These are phyloP conservation scores for Boechera stricta DNA, from an alignment of 345 rosid genomes.

Conservation along the genomic window DNA sequence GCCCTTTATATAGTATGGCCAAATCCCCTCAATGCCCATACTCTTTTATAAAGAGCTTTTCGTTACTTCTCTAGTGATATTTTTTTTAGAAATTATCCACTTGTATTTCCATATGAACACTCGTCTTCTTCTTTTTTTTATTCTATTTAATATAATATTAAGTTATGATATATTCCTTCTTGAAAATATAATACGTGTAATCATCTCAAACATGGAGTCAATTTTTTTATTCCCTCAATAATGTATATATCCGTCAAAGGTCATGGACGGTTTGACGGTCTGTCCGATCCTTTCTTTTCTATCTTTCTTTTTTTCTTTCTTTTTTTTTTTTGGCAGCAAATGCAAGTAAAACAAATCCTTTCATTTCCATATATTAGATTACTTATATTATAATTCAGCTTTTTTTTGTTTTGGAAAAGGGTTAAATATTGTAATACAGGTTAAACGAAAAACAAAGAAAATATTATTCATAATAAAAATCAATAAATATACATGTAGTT, in stretches of 20 bases:
- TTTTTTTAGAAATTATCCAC: not conserved
- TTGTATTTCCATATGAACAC: slow-evolving; percentile 17
- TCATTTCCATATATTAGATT: slow-evolving; percentile 4
- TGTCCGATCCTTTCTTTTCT: not conserved
- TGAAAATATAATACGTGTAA: slow-evolving; percentile 19
- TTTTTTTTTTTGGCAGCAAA: not conserved
- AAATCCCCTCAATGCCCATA: too few species aligned
- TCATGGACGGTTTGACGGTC: slow-evolving; percentile 26
- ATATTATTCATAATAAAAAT: too few species aligned
- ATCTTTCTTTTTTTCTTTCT: too few species aligned
- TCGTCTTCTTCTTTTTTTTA: not conserved
- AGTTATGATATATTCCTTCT: not conserved
- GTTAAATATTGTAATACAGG: too few species aligned
- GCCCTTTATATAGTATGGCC: slow-evolving; percentile 21
- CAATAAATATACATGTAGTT: not conserved
- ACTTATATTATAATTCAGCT: not conserved
- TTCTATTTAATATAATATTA: slow-evolving; percentile 12
- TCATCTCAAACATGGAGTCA: slow-evolving; percentile 17
- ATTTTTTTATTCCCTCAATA: not conserved
- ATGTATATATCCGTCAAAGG: slow-evolving; percentile 13
- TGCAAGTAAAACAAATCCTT: not conserved
- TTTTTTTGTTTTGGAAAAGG: too few species aligned
- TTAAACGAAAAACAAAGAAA: too few species aligned
- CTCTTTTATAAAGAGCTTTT: not conserved
- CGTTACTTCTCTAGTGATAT: not conserved